A percentile compares a stretch with the other conserved stretches of the same genome.
These are phyloP conservation scores for Barnettozyma botsteinii DNA, from an alignment of 805 yeast species.

Conservation along the genomic window DNA sequence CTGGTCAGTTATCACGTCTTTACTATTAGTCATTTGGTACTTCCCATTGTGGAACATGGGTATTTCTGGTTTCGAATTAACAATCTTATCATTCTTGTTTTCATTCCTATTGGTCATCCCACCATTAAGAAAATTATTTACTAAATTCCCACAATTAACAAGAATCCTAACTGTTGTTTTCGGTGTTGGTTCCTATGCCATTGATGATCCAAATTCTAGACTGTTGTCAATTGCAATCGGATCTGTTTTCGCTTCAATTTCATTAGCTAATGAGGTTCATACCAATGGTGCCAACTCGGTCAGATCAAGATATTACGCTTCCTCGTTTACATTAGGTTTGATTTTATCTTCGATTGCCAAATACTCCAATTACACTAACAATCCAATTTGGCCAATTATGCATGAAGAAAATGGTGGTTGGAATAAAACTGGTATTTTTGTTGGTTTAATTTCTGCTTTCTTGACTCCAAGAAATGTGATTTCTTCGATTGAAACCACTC, in stretches of 20 bases:
- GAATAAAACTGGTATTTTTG: slow-evolving; percentile 59
- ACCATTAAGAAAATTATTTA: slow-evolving; percentile 34
- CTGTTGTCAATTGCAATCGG: slow-evolving; percentile 64
- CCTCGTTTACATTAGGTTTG: slow-evolving; percentile 66
- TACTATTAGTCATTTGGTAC: slow-evolving; percentile 88
- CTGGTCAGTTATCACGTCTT: slow-evolving; percentile 80
- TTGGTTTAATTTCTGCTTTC: slow-evolving; percentile 62
- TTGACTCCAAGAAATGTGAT: slow-evolving; percentile 40
- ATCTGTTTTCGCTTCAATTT: slow-evolving; percentile 51
- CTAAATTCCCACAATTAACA: slow-evolving; percentile 45
- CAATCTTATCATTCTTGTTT: slow-evolving; percentile 49
- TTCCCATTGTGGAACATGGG: slow-evolving; percentile 99
- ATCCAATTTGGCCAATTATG: slow-evolving; percentile 97
- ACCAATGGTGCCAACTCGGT: slow-evolving; percentile 21
- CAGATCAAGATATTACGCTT: slow-evolving; percentile 30
- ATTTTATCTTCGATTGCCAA: slow-evolving; percentile 69
- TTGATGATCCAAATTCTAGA: slow-evolving; percentile 64
- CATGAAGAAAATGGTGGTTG: slow-evolving; percentile 80
- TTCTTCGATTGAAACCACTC: background rate
- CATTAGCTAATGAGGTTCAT: slow-evolving; percentile 38
- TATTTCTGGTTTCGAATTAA: slow-evolving; percentile 87
- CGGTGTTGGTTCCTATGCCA: slow-evolving; percentile 73
- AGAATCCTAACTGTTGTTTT: slow-evolving; percentile 49
- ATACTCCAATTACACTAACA: slow-evolving; percentile 72
- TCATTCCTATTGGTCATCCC: slow-evolving; percentile 52